These are phyloP conservation scores for Vitis cinerea DNA, from an alignment of 164 flowering plant genomes.

Conservation along the genomic window DNA sequence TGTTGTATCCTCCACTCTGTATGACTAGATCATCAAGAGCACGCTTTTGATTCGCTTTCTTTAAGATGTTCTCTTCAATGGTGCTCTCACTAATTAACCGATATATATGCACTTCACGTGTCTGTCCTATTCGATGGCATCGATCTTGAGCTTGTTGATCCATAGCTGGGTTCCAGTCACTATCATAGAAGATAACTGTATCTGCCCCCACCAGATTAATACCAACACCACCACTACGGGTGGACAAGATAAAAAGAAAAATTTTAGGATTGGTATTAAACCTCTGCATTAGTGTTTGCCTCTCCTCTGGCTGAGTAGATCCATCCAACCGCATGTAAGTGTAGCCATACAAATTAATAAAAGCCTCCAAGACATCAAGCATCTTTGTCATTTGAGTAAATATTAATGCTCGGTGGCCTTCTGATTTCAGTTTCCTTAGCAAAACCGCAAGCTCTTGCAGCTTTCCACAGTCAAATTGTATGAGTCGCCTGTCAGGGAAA, in stretches of 20 bases:
- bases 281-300: slow-evolving; percentile 97
- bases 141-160: slow-evolving; percentile 99
- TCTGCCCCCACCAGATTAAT: slow-evolving; percentile 98
- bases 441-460: slow-evolving; percentile 86
- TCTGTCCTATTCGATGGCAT: slow-evolving; percentile 97
- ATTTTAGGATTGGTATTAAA: slow-evolving; percentile 94
- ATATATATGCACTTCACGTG: slow-evolving; percentile 97
- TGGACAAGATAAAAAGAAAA: slow-evolving; percentile 93
- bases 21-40: slow-evolving; percentile 96
- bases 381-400: slow-evolving; percentile 99
- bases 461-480: slow-evolving; percentile 99
- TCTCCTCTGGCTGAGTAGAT: slow-evolving; percentile 94
- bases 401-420: slow-evolving; percentile 95
- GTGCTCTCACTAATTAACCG: slow-evolving; percentile 94
- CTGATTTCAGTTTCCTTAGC: slow-evolving; percentile 82
- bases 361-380: slow-evolving; percentile 97
- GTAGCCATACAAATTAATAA: slow-evolving; percentile 92
- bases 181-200: slow-evolving; percentile 96
- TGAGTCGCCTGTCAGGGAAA: slow-evolving; percentile 94
- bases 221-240: slow-evolving; percentile 99
- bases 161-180: slow-evolving; percentile 99
- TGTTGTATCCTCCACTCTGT: slow-evolving; percentile 96
- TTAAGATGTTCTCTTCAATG: slow-evolving; percentile 94
- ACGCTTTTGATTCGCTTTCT: slow-evolving; percentile 98
- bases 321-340: slow-evolving; percentile 99